phyloP scores from a whole-genome alignment of 192 early-diverging fungal species.

The Backusella macrospora region DNA sequence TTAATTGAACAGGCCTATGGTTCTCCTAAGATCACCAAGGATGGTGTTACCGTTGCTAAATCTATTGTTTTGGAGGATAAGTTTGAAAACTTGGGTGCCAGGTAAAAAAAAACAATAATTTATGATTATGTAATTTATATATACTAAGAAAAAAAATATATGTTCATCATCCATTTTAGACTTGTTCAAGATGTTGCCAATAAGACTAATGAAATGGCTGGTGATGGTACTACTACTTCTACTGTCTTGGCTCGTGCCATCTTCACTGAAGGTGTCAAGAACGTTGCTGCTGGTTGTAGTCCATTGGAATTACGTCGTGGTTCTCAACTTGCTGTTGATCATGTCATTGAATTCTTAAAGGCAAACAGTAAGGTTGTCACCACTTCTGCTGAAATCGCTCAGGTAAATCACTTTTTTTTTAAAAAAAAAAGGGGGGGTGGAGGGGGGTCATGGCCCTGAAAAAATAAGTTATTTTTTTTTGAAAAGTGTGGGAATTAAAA shows the following conservation, averaged over 20 bases:
- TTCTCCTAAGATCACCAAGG: constrained; percentile 99
- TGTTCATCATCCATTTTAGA: constrained; percentile 35
- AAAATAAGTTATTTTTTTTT: too few species aligned
- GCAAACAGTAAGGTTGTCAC: constrained; percentile 91
- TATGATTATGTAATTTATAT: background rate
- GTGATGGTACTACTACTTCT: constrained; percentile 99
- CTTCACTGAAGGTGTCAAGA: constrained; percentile 99
- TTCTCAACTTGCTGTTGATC: constrained; percentile 91
- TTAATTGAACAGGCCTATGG: constrained; percentile 98
- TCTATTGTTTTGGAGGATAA: constrained; percentile 95
- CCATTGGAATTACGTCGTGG: constrained; percentile 98
- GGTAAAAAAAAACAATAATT: constrained; percentile 41
- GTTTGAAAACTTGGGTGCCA: constrained; percentile 99
- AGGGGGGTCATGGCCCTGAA: too few species aligned
- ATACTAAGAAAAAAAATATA: background rate
- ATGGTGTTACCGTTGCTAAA: constrained; percentile 99
- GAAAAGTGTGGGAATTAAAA: too few species aligned
- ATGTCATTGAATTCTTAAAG: constrained; percentile 91
- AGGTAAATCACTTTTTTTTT: constrained; percentile 67
- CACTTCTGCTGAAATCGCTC: constrained; percentile 95
- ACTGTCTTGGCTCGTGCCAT: constrained; percentile 98
- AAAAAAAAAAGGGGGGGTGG: too few species aligned
- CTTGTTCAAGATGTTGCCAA: constrained; percentile 99
- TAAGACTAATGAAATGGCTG: constrained; percentile 99
- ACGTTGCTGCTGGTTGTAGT: constrained; percentile 99